Evolutionary conservation across 805 yeast genomes (phyloP).

Genomic region (Metschnikowia amazonensis): DNA sequence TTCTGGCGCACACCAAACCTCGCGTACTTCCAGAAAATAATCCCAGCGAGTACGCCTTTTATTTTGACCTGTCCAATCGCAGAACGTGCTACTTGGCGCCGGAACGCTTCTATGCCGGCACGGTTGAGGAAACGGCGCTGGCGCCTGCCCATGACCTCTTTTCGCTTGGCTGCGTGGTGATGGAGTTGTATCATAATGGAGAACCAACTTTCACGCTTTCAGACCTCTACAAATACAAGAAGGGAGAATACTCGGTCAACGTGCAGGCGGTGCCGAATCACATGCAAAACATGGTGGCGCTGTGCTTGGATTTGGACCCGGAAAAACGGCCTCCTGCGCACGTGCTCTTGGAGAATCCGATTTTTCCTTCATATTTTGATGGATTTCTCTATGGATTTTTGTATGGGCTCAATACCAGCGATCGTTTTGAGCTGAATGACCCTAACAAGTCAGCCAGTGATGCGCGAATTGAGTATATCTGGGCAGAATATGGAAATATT

Average conservation of each 20-base stretch:
- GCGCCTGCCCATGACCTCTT: constrained; percentile 76
- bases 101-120: constrained; percentile 62
- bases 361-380: constrained; percentile 70
- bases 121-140: constrained; percentile 22
- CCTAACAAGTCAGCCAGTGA: constrained; percentile 32
- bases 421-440: constrained; percentile 12
- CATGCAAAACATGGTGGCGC: constrained; percentile 52
- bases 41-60: constrained; percentile 87
- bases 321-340: constrained; percentile 51
- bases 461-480: constrained; percentile 56
- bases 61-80: constrained; percentile 85
- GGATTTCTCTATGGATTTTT: constrained; percentile 68
- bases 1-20: constrained; percentile 77
- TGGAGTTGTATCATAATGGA: constrained; percentile 85
- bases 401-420: constrained; percentile 26
- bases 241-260: constrained; percentile 63
- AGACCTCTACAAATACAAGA: constrained; percentile 78
- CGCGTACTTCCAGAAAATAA: constrained; percentile 84
- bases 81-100: constrained; percentile 92
- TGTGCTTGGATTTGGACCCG: constrained; percentile 68
- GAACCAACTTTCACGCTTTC: constrained; percentile 82
- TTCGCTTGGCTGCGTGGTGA: constrained; percentile 82
- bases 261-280: constrained; percentile 52
- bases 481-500: constrained; percentile 52
- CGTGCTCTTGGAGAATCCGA: constrained; percentile 46